These are phyloP conservation scores for Colletotrichum liaoningense DNA, from an alignment of 2,329 filamentous ascomycete species.

Conservation along the genomic window DNA sequence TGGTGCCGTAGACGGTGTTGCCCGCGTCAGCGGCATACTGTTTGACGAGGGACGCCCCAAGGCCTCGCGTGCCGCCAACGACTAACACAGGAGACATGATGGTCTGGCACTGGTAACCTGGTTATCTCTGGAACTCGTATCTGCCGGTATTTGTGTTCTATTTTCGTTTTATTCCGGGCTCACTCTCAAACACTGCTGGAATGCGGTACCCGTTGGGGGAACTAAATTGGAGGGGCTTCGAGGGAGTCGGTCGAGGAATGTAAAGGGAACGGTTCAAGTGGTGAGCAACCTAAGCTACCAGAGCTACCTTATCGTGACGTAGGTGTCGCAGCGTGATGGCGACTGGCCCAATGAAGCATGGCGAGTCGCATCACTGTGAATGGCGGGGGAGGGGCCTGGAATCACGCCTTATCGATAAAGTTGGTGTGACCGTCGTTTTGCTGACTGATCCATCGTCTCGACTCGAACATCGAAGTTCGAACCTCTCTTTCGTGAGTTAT, in stretches of 20 bases:
- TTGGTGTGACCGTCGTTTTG: constrained; percentile 4
- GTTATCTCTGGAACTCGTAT: not conserved
- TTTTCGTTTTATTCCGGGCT: not conserved
- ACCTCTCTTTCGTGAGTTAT: not conserved
- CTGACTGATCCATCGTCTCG: constrained; percentile 4
- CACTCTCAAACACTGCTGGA: constrained; percentile 27
- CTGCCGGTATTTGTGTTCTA: not conserved
- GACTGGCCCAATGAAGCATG: not conserved
- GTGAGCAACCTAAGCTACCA: not conserved
- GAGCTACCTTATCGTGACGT: not conserved
- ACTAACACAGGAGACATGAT: constrained; percentile 67
- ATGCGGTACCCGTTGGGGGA: constrained; percentile 24
- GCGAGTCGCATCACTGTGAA: not conserved
- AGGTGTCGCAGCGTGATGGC: not conserved
- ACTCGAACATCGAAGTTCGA: not conserved
- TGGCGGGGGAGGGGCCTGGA: constrained; percentile 11
- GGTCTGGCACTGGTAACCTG: no score
- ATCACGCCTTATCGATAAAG: constrained; percentile 36
- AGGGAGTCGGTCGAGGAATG: constrained; percentile 14
- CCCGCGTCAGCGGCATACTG: constrained; percentile 62
- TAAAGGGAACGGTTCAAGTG: not conserved
- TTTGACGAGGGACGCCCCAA: constrained; percentile 71
- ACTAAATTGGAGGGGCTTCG: not conserved
- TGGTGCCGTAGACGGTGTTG: constrained; percentile 69
- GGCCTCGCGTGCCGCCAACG: constrained; percentile 75